Percentiles rank a stretch among this genome's conserved stretches.
Conservation (phyloP, 495 filamentous ascomycete species). For the Penicillium tannophilum region DNA sequence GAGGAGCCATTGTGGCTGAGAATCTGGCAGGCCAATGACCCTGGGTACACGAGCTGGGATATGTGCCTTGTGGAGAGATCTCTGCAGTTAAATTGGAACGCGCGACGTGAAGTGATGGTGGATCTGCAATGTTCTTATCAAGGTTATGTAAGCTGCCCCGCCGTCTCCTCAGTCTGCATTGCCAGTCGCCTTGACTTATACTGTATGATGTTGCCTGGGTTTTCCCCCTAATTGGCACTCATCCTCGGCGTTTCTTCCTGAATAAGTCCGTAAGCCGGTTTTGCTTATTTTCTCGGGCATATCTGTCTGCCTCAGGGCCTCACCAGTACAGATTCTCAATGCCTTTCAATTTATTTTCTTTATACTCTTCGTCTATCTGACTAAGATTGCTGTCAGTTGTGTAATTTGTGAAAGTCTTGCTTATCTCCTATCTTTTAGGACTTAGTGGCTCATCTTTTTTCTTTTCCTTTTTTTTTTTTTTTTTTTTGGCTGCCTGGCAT, state of each 20-base stretch:
- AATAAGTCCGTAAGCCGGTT: too few species aligned
- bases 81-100: not conserved
- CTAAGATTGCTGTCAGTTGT: not conserved
- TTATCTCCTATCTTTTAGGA: not conserved
- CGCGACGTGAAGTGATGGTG: not conserved
- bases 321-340: not conserved
- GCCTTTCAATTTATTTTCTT: not conserved
- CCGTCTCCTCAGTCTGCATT: too few species aligned
- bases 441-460: not conserved
- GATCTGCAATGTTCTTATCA: not conserved
- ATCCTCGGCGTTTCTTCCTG: not conserved
- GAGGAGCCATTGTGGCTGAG: slow-evolving; percentile 20
- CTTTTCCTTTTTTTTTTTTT: too few species aligned
- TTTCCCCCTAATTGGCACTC: not conserved
- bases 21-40: not conserved
- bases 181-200: not conserved
- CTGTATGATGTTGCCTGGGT: not conserved
- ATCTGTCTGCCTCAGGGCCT: not conserved
- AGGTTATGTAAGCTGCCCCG: not conserved
- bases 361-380: too few species aligned
- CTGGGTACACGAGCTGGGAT: not conserved
- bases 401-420: not conserved
- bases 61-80: not conserved
- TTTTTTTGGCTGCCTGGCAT: not conserved
- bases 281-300: too few species aligned